A percentile compares a stretch with the other conserved stretches of the same genome.
These are phyloP conservation scores for Peronosclerospora sorghi DNA, from an alignment of 352 stramenopile genomes.

Conservation along the genomic window DNA sequence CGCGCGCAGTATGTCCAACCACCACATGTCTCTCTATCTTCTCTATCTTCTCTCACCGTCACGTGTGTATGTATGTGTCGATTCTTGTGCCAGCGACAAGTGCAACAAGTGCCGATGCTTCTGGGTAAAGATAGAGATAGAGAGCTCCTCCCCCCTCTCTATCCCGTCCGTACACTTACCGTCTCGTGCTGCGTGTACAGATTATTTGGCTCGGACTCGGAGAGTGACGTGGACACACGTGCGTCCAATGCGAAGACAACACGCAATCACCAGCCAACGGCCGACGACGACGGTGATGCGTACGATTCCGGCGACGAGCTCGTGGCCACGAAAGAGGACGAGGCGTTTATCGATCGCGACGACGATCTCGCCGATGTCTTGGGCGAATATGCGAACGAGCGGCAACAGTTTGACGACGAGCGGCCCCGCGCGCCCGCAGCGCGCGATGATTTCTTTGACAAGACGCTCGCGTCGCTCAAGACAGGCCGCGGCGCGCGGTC, in stretches of 20 bases:
- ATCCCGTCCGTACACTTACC: too few relatives aligned
- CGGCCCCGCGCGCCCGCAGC: constrained; percentile 32
- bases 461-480: constrained; percentile 79
- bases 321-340: constrained; percentile 61
- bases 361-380: constrained; percentile 78
- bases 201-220: constrained; percentile 80
- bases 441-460: constrained; percentile 73
- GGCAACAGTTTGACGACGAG: constrained; percentile 74
- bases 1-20: constrained; percentile 34
- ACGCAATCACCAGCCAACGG: too few relatives aligned
- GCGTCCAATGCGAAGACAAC: too few relatives aligned
- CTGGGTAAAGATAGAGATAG: too few relatives aligned
- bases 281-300: constrained; percentile 53
- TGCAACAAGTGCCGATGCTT: constrained; percentile 52
- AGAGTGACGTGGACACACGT: too few relatives aligned
- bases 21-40: too few relatives aligned
- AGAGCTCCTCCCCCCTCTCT: too few relatives aligned
- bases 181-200: too few relatives aligned
- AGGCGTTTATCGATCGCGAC: constrained; percentile 83
- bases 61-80: too few relatives aligned
- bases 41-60: too few relatives aligned
- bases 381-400: constrained; percentile 68
- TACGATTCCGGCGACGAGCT: constrained; percentile 81
- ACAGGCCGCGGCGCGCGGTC: constrained; percentile 49
- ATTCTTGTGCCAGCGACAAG: constrained; percentile 20